A percentile compares a stretch with the other conserved stretches of the same genome.
These are phyloP conservation scores for Metschnikowia colocasiae DNA, from an alignment of 805 yeast species.

Conservation along the genomic window DNA sequence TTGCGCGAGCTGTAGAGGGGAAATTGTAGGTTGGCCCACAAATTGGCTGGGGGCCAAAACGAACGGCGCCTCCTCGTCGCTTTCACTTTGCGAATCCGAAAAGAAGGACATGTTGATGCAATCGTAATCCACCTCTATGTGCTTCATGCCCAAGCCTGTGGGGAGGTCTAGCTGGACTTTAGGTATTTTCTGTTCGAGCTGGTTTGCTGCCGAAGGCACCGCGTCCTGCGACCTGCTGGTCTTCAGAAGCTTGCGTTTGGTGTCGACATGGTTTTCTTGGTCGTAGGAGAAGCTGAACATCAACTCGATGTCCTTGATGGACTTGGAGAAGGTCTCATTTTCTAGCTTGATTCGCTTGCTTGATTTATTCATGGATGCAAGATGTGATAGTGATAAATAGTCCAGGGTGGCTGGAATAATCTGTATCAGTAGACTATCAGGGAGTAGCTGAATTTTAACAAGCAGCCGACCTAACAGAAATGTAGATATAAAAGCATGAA, in stretches of 20 bases:
- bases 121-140: constrained; percentile 12
- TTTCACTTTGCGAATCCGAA: constrained; percentile 7
- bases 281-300: constrained; percentile 15
- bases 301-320: constrained; percentile 17
- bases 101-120: constrained; percentile 12
- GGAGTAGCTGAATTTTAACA: no score
- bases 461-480: no score
- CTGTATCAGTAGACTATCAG: no score
- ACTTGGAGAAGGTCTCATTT: constrained; percentile 15
- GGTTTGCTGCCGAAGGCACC: not conserved
- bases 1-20: not conserved
- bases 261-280: not conserved
- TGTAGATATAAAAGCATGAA: no score
- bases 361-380: constrained; percentile 12
- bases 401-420: not conserved
- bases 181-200: not conserved
- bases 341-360: constrained; percentile 16
- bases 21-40: not conserved
- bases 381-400: not conserved
- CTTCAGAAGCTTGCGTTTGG: constrained; percentile 1
- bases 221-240: not conserved
- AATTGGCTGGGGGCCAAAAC: constrained; percentile 1
- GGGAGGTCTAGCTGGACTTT: constrained; percentile 12
- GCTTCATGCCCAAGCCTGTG: constrained; percentile 8
- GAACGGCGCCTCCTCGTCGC: not conserved